Evolutionary conservation across 768 basidiomycete genomes (phyloP).

Genomic region (Chalciporus chontae): DNA sequence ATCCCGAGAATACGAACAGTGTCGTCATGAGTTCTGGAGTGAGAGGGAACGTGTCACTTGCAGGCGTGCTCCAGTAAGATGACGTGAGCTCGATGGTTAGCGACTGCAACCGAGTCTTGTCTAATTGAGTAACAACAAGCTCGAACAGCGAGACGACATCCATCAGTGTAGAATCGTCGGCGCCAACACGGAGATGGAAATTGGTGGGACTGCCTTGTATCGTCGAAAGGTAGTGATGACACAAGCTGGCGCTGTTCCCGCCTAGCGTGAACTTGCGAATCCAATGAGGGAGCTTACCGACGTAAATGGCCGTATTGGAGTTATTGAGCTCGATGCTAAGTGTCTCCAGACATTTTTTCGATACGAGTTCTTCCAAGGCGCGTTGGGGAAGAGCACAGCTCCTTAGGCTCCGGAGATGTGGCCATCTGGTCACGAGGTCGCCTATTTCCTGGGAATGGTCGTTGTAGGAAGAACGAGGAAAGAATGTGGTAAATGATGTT

Average conservation of each 20-base stretch:
- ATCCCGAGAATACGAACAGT: slow-evolving; percentile 11
- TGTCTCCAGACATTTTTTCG: slow-evolving; percentile 12
- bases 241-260: slow-evolving; percentile 21
- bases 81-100: slow-evolving; percentile 24
- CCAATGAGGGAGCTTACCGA: slow-evolving; percentile 17
- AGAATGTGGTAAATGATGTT: slow-evolving; percentile 23
- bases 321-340: slow-evolving; percentile 29
- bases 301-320: slow-evolving; percentile 15
- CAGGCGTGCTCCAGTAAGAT: slow-evolving; percentile 25
- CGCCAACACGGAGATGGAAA: slow-evolving; percentile 22
- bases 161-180: slow-evolving; percentile 20
- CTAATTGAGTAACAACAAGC: slow-evolving; percentile 11
- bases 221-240: slow-evolving; percentile 19
- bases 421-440: slow-evolving; percentile 20
- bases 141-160: slow-evolving; percentile 16
- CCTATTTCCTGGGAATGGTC: slow-evolving; percentile 27
- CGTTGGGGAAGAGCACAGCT: slow-evolving; percentile 20
- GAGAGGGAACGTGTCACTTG: slow-evolving; percentile 23
- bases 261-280: slow-evolving; percentile 22
- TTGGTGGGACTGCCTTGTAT: slow-evolving; percentile 14
- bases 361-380: slow-evolving; percentile 17
- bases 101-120: slow-evolving; percentile 6
- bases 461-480: slow-evolving; percentile 26
- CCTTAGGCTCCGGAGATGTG: slow-evolving; percentile 13
- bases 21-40: slow-evolving; percentile 12